These are phyloP conservation scores for Medicago truncatula DNA, from an alignment of 306 rosid species.

Conservation along the genomic window DNA sequence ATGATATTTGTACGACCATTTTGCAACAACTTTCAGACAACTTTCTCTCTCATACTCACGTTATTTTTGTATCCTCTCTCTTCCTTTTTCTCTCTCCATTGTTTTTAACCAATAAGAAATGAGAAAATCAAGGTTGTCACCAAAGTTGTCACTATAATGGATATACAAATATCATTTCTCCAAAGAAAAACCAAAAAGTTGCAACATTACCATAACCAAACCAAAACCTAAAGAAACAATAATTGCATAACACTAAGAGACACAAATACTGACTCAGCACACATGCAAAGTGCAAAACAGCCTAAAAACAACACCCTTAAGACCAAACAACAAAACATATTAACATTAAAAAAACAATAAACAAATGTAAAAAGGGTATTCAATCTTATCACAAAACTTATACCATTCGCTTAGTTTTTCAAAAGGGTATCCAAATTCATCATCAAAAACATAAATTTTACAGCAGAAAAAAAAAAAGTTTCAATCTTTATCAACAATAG, in stretches of 20 bases:
- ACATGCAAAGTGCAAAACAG: not conserved
- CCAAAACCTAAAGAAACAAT: constrained; percentile 1
- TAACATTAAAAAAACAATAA: not conserved
- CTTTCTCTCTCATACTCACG: no score
- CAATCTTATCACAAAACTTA: no score
- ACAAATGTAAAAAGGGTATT: no score
- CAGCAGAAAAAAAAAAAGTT: not conserved
- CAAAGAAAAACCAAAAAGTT: not conserved
- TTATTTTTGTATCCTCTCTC: no score
- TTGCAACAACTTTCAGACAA: no score
- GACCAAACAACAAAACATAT: not conserved
- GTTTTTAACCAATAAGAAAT: no score
- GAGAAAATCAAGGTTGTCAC: no score
- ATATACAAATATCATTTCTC: no score
- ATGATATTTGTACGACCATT: no score
- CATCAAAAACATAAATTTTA: not conserved
- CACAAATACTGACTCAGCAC: constrained; percentile 22
- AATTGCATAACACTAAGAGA: not conserved
- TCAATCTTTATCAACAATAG: not conserved
- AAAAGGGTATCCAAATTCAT: not conserved
- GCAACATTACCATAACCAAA: constrained; percentile 28
- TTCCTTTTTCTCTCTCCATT: no score
- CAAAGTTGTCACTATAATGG: no score
- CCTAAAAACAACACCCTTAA: constrained; percentile 27
- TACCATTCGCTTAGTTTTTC: not conserved